Evolutionary conservation across 2,329 filamentous ascomycete species (phyloP).

Genomic region (Corniculantispora saksenae): DNA sequence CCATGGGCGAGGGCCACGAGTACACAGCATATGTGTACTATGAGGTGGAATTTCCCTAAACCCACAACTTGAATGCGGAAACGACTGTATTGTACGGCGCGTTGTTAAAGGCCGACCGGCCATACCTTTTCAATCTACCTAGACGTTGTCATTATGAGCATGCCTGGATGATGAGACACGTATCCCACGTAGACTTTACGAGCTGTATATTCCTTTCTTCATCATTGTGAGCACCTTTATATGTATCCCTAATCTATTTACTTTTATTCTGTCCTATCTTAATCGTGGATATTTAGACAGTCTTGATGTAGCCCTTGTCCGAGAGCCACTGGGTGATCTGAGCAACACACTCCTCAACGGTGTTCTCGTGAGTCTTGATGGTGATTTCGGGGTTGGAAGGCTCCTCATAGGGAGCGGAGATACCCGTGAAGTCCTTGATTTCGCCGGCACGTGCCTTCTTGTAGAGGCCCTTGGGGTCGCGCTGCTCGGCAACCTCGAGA

Average conservation of each 20-base stretch:
- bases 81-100: slow-evolving; percentile 11
- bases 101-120: neutral
- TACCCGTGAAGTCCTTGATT: slow-evolving; percentile 97
- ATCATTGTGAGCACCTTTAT: neutral
- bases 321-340: slow-evolving; percentile 81
- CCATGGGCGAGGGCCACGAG: slow-evolving; percentile 71
- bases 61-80: neutral
- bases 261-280: neutral
- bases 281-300: slow-evolving; percentile 22
- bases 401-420: slow-evolving; percentile 92
- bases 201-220: neutral
- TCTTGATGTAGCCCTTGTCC: slow-evolving; percentile 56
- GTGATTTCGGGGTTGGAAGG: slow-evolving; percentile 84
- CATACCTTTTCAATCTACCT: neutral
- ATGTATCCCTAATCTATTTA: neutral
- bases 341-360: slow-evolving; percentile 83
- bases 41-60: slow-evolving; percentile 74
- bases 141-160: neutral
- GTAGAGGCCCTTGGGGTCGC: slow-evolving; percentile 96
- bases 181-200: neutral
- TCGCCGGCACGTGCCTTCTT: slow-evolving; percentile 93
- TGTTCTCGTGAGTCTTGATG: slow-evolving; percentile 78
- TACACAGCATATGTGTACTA: slow-evolving; percentile 98
- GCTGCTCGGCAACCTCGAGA: slow-evolving; percentile 87
- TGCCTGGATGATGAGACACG: no score